Percentiles rank a stretch among this genome's conserved stretches.
These are phyloP conservation scores for Chaetomium sp. DNA, from an alignment of 2,329 filamentous ascomycete genomes.

Conservation along the genomic window DNA sequence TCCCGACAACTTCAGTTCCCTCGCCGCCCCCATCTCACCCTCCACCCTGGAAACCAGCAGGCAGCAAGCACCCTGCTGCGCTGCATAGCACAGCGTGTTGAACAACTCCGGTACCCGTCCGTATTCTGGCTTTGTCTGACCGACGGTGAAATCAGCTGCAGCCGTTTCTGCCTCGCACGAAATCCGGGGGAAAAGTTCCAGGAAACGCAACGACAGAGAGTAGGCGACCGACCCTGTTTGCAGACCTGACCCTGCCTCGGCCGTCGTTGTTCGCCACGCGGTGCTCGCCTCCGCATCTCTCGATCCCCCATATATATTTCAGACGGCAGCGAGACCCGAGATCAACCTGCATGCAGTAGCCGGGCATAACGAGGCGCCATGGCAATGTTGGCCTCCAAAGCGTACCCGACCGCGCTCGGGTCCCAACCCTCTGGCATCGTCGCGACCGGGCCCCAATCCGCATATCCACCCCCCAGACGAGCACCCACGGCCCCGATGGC, in stretches of 20 bases:
- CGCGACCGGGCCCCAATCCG: slow-evolving; percentile 51
- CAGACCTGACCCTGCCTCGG: not conserved
- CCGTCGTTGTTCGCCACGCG: not conserved
- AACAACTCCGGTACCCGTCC: slow-evolving; percentile 15
- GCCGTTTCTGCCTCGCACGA: slow-evolving; percentile 11
- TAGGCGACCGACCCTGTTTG: not conserved
- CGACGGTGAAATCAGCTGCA: not conserved
- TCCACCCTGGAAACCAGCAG: not conserved
- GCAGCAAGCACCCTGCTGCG: slow-evolving; percentile 5
- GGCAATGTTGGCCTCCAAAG: slow-evolving; percentile 79
- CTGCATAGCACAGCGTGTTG: slow-evolving; percentile 16
- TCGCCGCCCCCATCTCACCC: not conserved
- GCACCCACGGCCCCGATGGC: slow-evolving; percentile 51
- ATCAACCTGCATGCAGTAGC: not conserved
- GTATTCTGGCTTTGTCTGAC: slow-evolving; percentile 19
- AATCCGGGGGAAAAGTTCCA: not conserved
- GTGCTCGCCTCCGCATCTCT: not conserved
- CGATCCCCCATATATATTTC: not conserved
- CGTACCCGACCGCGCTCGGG: slow-evolving; percentile 63
- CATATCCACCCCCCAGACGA: slow-evolving; percentile 56
- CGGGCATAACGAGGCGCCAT: slow-evolving; percentile 47
- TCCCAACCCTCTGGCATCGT: slow-evolving; percentile 49
- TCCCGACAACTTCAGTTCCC: slow-evolving; percentile 5
- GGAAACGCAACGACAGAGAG: not conserved
- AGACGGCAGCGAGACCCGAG: not conserved